These are phyloP conservation scores for Cylindrodendrum hubeiense DNA, from an alignment of 2,329 filamentous ascomycete genomes.

Conservation along the genomic window DNA sequence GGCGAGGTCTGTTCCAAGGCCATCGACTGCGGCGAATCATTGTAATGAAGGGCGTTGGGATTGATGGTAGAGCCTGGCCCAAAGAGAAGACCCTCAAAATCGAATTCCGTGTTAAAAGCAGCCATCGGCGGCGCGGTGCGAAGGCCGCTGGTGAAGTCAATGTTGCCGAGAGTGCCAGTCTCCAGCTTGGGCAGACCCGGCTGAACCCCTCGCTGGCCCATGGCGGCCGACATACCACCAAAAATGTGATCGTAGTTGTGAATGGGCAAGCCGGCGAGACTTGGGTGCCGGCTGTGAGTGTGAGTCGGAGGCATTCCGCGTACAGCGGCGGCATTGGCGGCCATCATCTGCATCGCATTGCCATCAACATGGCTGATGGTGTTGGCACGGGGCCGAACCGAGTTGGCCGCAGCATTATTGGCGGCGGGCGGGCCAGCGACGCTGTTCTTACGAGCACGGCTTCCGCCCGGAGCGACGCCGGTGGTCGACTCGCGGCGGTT, in stretches of 20 bases:
- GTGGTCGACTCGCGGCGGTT: conserved; percentile 92
- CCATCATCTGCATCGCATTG: conserved; percentile 78
- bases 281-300: conserved; percentile 80
- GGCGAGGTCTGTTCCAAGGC: conserved; percentile 72
- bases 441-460: conserved; percentile 92
- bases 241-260: conserved; percentile 73
- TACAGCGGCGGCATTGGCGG: conserved; percentile 67
- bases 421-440: conserved; percentile 71
- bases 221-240: conserved; percentile 77
- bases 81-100: conserved; percentile 70
- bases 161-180: conserved; percentile 74
- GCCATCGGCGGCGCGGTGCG: conserved; percentile 80
- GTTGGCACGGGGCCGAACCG: conserved; percentile 90
- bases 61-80: conserved; percentile 76
- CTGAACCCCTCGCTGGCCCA: conserved; percentile 74
- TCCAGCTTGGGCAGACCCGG: conserved; percentile 86
- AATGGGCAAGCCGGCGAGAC: conserved; percentile 75
- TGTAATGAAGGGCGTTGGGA: conserved; percentile 84
- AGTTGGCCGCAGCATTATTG: conserved; percentile 61
- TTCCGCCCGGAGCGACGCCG: conserved; percentile 73
- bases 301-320: conserved; percentile 65
- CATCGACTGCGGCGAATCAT: conserved; percentile 78
- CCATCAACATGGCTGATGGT: conserved; percentile 95
- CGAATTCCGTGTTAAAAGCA: conserved; percentile 69
- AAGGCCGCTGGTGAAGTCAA: conserved; percentile 76